Evolutionary conservation across 164 flowering plant genomes (phyloP), one percentile per base, ranked within the genome.

Genomic region (Nymphaea thermarum): DNA sequence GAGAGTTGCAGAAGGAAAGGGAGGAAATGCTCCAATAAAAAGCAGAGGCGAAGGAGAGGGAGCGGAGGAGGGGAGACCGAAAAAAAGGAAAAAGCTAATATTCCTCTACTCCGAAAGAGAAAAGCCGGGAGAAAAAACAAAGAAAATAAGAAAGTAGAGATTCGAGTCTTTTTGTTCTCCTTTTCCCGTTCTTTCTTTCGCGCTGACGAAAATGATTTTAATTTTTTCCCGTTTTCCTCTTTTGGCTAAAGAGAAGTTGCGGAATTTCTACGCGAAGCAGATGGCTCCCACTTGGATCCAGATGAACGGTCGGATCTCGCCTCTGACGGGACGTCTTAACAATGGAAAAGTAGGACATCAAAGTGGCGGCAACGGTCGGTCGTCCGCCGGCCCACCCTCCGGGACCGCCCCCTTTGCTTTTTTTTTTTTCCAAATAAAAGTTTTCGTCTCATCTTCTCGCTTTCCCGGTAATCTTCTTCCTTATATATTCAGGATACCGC

Each of bases 21-120:
- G 43, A 53, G 44, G 15, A 8, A 68, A 41, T 15, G 45, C 36
- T 25, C 36, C 36, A 25, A 25, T 25, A 25, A 25, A 25, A 25
- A n/a, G n/a, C n/a, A n/a, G n/a, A n/a, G 64, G 59, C n/a, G 57
- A 14, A 43, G 53, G 72, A 18, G 57, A 51, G 14, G 14, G 14
- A 53, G 59, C 55, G 72, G 42, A 45, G 51, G 65, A 47, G 66
- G 61, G 61, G 64, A 64, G 42, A 43, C 5, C 43, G 18, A 43
- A 69, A 47, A 18, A 45, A 69, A 42, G 63, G 44, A 45, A 64
- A n/a, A 62, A 17, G 18, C 41, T 45, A 3, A 14, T 6, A 3
- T 64, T 44, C 62, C 36, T 25, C 36, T 1, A 8, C 18, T 8
- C 53, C 4, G 7, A 60, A 17, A 42, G 55, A 0, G 15, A 6